Percentiles rank a stretch among this genome's conserved stretches.
These are phyloP conservation scores for Calonectria fujianensis DNA, from an alignment of 2,329 filamentous ascomycete genomes.

Conservation along the genomic window DNA sequence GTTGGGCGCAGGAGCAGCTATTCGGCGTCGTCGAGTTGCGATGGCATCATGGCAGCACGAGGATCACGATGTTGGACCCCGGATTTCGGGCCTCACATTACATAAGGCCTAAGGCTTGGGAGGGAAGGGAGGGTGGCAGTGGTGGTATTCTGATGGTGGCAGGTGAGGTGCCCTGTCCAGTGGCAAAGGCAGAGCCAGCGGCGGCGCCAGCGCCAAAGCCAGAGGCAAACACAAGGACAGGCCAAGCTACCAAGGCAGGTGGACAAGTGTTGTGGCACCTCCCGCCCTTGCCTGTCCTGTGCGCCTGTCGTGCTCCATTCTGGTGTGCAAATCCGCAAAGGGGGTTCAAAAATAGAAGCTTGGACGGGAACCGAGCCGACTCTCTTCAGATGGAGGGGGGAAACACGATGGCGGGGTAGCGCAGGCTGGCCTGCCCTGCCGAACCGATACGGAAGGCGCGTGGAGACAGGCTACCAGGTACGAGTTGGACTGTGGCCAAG, in stretches of 20 bases:
- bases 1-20: constrained; percentile 37
- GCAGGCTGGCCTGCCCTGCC: constrained; percentile 30
- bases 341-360: constrained; percentile 40
- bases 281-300: constrained; percentile 11
- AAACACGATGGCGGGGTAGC: constrained; percentile 46
- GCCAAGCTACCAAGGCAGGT: constrained; percentile 23
- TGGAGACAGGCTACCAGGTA: constrained; percentile 43
- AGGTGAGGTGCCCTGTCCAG: constrained; percentile 9
- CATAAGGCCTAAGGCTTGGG: constrained; percentile 27
- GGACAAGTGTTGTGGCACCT: constrained; percentile 26
- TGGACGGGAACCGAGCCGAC: constrained; percentile 33
- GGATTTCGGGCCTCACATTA: constrained; percentile 38
- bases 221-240: constrained; percentile 9
- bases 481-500: constrained; percentile 19
- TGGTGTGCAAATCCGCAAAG: constrained; percentile 40
- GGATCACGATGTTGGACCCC: constrained; percentile 38
- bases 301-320: constrained; percentile 17
- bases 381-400: constrained; percentile 34
- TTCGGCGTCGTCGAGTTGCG: neutral
- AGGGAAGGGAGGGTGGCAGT: constrained; percentile 23
- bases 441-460: constrained; percentile 45
- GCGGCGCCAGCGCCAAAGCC: neutral
- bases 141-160: constrained; percentile 25
- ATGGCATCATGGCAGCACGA: constrained; percentile 40
- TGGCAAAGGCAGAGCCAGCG: constrained; percentile 17